A percentile compares a stretch with the other conserved stretches of the same genome.
Conservation (phyloP, 495 filamentous ascomycete genomes). For the Rhypophila decipiens region DNA sequence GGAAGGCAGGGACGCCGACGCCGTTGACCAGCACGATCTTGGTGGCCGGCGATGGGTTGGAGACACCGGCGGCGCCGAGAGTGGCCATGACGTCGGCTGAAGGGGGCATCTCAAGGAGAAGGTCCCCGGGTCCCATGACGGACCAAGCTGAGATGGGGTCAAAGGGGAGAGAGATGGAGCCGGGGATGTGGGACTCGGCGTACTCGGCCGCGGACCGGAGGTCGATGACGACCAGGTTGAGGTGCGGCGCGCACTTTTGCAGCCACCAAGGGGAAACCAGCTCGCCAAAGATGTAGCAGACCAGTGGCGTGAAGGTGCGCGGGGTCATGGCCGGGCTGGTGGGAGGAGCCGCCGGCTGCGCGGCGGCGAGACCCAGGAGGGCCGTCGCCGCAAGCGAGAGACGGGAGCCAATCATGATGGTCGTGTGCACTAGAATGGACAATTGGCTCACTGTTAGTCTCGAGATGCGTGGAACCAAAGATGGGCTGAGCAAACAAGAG, state of each 20-base stretch:
- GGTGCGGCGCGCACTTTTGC: constrained; percentile 9
- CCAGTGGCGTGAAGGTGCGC: constrained; percentile 15
- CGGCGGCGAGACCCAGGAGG: neutral
- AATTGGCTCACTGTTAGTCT: too few species aligned
- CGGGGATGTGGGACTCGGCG: constrained; percentile 15
- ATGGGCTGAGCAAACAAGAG: neutral
- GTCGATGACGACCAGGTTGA: constrained; percentile 15
- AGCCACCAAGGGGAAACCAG: constrained; percentile 17
- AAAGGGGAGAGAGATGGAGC: constrained; percentile 12
- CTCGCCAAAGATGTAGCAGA: constrained; percentile 12
- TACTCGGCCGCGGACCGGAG: constrained; percentile 14
- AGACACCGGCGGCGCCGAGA: constrained; percentile 13
- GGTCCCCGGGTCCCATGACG: constrained; percentile 13
- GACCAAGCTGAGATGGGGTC: constrained; percentile 18
- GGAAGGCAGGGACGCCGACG: constrained; percentile 14
- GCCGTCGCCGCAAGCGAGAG: constrained; percentile 1
- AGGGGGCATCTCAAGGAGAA: constrained; percentile 15
- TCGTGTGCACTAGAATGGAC: neutral
- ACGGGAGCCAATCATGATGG: constrained; percentile 4
- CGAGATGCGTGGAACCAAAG: too few species aligned
- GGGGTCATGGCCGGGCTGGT: neutral
- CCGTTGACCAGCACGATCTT: constrained; percentile 21
- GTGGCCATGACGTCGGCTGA: constrained; percentile 8
- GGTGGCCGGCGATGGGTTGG: constrained; percentile 12
- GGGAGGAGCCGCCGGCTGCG: neutral